Conservation (phyloP, 345 rosid genomes). For the Syzygium aqueum region DNA sequence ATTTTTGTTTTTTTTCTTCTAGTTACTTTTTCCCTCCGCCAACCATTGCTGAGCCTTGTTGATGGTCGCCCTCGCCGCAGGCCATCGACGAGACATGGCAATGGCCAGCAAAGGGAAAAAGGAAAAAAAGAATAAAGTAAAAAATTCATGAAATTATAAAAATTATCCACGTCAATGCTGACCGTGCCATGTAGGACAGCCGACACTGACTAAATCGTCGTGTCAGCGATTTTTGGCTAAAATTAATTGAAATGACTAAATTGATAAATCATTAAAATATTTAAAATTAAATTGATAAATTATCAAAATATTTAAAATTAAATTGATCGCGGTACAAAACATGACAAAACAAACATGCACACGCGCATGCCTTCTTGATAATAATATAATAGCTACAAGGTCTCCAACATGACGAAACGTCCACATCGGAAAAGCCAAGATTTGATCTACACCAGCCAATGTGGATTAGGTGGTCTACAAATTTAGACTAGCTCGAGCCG, state of each 20-base stretch:
- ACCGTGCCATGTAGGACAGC: fast-evolving
- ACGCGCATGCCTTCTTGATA: not conserved
- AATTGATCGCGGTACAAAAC: fast-evolving
- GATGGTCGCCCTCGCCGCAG: too few relatives aligned
- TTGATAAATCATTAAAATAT: not conserved
- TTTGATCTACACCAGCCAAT: not conserved
- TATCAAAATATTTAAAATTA: too few relatives aligned
- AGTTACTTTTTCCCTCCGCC: too few relatives aligned
- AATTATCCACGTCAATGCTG: fast-evolving
- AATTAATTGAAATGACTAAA: not conserved
- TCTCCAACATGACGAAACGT: not conserved
- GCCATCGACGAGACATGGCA: too few relatives aligned
- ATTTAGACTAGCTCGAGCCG: not conserved
- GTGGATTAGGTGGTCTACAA: not conserved
- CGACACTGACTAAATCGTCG: fast-evolving
- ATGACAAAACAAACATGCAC: not conserved
- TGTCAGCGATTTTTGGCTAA: fast-evolving
- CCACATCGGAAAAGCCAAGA: not conserved
- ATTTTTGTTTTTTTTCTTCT: too few relatives aligned
- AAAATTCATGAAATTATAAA: not conserved
- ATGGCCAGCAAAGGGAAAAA: not conserved
- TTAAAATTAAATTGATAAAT: not conserved
- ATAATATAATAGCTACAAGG: not conserved
- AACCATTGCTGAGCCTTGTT: too few relatives aligned
- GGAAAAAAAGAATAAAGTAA: not conserved